A percentile compares a stretch with the other conserved stretches of the same genome.
Conservation (phyloP, 768 basidiomycete species). For the Pleurotus pulmonarius region DNA sequence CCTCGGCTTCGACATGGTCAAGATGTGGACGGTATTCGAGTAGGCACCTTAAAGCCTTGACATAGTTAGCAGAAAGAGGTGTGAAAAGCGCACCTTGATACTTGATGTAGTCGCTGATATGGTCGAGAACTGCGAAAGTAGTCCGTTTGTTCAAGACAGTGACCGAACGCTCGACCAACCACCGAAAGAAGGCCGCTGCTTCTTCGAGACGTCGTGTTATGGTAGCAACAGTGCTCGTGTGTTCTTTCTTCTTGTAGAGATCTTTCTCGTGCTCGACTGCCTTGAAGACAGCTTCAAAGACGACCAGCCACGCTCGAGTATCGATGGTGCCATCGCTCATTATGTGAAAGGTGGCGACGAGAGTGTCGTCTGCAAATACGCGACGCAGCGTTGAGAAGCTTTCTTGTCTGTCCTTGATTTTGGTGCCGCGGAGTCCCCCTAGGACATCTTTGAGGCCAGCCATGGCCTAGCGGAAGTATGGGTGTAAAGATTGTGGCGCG, state of each 20-base stretch:
- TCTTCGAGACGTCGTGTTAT: conserved; percentile 62
- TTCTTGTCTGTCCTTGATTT: conserved; percentile 67
- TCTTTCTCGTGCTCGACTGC: conserved; percentile 61
- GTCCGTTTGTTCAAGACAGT: conserved; percentile 52
- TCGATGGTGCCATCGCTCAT: conserved; percentile 28
- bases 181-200: conserved; percentile 64
- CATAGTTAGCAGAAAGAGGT: conserved; percentile 74
- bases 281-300: conserved; percentile 73
- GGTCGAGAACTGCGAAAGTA: conserved; percentile 53
- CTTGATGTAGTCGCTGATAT: conserved; percentile 60
- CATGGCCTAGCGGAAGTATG: neutral
- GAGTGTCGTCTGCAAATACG: conserved; percentile 46
- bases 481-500: too few species aligned
- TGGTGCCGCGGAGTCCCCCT: conserved; percentile 19
- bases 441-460: neutral
- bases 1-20: conserved; percentile 60
- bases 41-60: conserved; percentile 70
- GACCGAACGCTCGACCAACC: conserved; percentile 65
- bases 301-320: conserved; percentile 50
- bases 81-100: conserved; percentile 49
- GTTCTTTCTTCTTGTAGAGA: conserved; percentile 37
- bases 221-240: conserved; percentile 35
- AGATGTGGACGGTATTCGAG: conserved; percentile 71
- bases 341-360: conserved; percentile 40
- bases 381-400: conserved; percentile 50